Evolutionary conservation across 2,329 filamentous ascomycete genomes (phyloP), one percentile per base, ranked within the genome.

Genomic region (Colletotrichum echinochloae): DNA sequence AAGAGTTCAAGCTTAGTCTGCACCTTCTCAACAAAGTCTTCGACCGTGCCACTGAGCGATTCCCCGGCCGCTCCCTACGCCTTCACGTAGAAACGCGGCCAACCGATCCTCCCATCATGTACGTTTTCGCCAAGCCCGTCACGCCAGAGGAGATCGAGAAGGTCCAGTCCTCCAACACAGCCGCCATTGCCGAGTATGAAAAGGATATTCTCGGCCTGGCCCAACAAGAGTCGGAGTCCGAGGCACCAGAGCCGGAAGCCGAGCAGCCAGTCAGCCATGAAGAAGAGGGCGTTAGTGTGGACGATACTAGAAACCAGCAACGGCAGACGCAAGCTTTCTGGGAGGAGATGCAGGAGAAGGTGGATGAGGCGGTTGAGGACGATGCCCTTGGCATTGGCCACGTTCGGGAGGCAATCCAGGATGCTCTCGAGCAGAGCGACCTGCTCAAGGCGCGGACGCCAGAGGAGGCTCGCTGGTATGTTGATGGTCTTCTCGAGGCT

Each of bases 41-140:
- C 46, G 84, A 97, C 78, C 89, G 87, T 72, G 94, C 93, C 5
- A 94, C 92, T 0, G 81, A 87, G 51, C 90, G 87, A 73, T 98
- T 91, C 76, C 96, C 96, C 0, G 85, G 91, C 52, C 86, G 88
- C 79, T 94, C 94, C 1, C 82, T 98, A 6, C 91, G 94, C 14
- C 79, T 98, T 46, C 91, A 95, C 78, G 91, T 97, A 69, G 94
- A 98, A 79, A 93, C 94, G 1, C 88, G 93, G 14, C 82, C 83
- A 1, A 85, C 84, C 9, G 80, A 79, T 12, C 79, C 84, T 3
- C 88, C 92, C 0, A 90, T 92, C 75, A 95, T 97, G 89, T 95
- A 97, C 77, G 89, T 98, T 63, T 97, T 97, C 77, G 95, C 91
- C 18, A 92, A 97, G 79, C 95, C 96, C 4, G 90, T 98, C 63